A percentile compares a stretch with the other conserved stretches of the same genome.
Conservation (phyloP, 352 stramenopile genomes). For the Pilasporangium apinafurcum region DNA sequence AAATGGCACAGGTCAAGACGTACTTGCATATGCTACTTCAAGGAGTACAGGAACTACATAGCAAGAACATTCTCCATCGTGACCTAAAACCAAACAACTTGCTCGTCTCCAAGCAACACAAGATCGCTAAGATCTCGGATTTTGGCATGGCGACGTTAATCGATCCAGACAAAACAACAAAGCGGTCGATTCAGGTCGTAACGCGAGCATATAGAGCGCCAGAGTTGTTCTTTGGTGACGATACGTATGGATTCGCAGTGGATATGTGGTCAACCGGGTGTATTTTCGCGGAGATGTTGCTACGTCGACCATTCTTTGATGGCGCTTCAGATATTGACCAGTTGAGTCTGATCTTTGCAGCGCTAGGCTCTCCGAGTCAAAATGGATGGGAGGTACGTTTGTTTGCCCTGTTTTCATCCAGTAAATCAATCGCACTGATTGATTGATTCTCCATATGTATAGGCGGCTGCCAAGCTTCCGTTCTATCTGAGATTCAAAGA, state of each 20-base stretch:
- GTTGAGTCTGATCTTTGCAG: slow-evolving; percentile 64
- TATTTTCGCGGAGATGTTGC: slow-evolving; percentile 74
- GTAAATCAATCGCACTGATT: too few relatives aligned
- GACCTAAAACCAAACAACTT: slow-evolving; percentile 84
- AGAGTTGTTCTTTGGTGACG: slow-evolving; percentile 73
- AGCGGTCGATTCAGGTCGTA: slow-evolving; percentile 65
- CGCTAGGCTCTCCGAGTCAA: slow-evolving; percentile 54
- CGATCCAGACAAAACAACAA: slow-evolving; percentile 9
- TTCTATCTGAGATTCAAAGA: slow-evolving; percentile 75
- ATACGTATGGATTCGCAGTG: slow-evolving; percentile 48
- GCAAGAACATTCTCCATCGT: slow-evolving; percentile 53
- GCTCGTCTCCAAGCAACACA: slow-evolving; percentile 35
- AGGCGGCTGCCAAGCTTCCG: slow-evolving; percentile 40
- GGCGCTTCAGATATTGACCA: slow-evolving; percentile 77
- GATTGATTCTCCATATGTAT: neutral
- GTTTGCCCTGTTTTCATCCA: too few relatives aligned
- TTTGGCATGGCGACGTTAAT: slow-evolving; percentile 69
- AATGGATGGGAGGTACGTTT: slow-evolving; percentile 39
- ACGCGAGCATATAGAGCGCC: slow-evolving; percentile 66
- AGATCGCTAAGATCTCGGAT: slow-evolving; percentile 68
- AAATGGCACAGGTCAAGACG: slow-evolving; percentile 49
- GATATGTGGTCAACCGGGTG: slow-evolving; percentile 80
- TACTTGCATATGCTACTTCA: slow-evolving; percentile 65
- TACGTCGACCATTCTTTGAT: slow-evolving; percentile 52
- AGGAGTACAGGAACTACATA: slow-evolving; percentile 56